A percentile compares a stretch with the other conserved stretches of the same genome.
phyloP scores from a whole-genome alignment of 2,329 filamentous ascomycete genomes.

The Phaeosphaeriaceae sp. region DNA sequence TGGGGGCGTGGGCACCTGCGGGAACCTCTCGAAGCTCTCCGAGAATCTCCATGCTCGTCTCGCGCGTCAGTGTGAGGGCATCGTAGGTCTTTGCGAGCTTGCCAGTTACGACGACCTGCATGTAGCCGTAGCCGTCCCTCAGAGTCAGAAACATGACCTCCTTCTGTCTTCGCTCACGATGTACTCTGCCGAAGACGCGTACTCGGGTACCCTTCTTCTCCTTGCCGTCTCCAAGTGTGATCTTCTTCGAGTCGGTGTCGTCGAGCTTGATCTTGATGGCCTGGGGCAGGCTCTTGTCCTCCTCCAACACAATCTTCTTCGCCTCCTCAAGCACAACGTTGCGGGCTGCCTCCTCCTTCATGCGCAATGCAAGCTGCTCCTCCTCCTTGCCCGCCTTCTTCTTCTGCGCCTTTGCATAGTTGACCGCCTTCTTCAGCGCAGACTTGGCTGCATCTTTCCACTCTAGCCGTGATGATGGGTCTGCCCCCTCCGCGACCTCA shows the following conservation, averaged over 20 bases:
- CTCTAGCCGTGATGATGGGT: conserved; percentile 68
- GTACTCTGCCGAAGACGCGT: conserved; percentile 81
- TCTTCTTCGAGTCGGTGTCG: conserved; percentile 67
- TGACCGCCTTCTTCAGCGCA: conserved; percentile 83
- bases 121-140: conserved; percentile 80
- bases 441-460: conserved; percentile 88
- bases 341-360: conserved; percentile 75
- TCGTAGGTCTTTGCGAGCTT: conserved; percentile 91
- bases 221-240: conserved; percentile 62
- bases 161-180: conserved; percentile 82
- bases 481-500: conserved; percentile 55
- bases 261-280: conserved; percentile 79
- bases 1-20: conserved; percentile 77
- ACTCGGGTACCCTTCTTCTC: conserved; percentile 74
- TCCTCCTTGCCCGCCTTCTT: conserved; percentile 85
- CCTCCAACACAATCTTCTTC: conserved; percentile 75
- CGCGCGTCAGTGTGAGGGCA: conserved; percentile 81
- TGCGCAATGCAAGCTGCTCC: conserved; percentile 74
- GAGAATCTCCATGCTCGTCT: conserved; percentile 84
- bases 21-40: conserved; percentile 87
- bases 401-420: conserved; percentile 76
- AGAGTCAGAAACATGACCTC: conserved; percentile 87
- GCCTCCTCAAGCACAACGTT: conserved; percentile 79
- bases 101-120: conserved; percentile 85
- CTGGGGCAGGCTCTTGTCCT: conserved; percentile 76